phyloP scores from a whole-genome alignment of 129 eudicot species.

The Centrapalus pauciflorus region DNA sequence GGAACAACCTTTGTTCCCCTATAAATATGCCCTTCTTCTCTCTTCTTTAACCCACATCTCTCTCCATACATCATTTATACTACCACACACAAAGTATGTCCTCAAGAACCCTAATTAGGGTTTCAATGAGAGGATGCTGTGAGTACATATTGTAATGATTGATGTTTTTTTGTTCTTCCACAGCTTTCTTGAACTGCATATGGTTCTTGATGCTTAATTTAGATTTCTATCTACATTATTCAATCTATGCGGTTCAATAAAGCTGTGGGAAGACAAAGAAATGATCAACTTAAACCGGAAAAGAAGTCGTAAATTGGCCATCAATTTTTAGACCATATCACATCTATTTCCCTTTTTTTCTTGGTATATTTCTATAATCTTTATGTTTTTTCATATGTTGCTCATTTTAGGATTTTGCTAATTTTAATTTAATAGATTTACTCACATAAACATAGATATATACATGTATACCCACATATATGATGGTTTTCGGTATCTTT shows the following conservation, averaged over 20 bases:
- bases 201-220: not conserved
- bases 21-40: conserved; percentile 38
- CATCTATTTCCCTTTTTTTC: not conserved
- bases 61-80: not conserved
- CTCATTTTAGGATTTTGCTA: not conserved
- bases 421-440: not conserved
- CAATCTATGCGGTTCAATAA: conserved; percentile 67
- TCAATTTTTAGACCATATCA: conserved; percentile 16
- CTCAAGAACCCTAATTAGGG: conserved; percentile 52
- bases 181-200: conserved; percentile 99
- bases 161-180: conserved; percentile 81
- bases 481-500: too few species aligned
- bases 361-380: conserved; percentile 17
- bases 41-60: conserved; percentile 29
- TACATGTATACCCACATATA: too few species aligned
- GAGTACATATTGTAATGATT: conserved; percentile 13
- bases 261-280: conserved; percentile 90
- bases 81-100: not conserved
- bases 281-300: conserved; percentile 39
- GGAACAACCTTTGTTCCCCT: conserved; percentile 41
- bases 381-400: not conserved
- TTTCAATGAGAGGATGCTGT: conserved; percentile 1
- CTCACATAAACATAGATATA: not conserved
- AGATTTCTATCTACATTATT: not conserved
- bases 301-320: not conserved